Percentiles rank a stretch among this genome's conserved stretches.
These are phyloP conservation scores for Yamadazyma aaseri DNA, from an alignment of 1,139 yeast species.

Conservation along the genomic window DNA sequence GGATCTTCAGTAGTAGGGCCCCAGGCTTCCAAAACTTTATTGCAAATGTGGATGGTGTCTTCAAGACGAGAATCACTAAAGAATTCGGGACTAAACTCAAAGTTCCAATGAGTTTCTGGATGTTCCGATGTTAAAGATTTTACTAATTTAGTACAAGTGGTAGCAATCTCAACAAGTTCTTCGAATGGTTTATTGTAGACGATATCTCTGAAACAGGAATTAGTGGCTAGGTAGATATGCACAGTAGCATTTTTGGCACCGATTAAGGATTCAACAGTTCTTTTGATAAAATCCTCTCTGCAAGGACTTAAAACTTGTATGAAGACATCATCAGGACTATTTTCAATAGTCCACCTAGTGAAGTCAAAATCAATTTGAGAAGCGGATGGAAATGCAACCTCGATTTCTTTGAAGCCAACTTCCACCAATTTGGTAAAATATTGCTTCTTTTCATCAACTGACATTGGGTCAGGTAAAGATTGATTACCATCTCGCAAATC, in stretches of 20 bases:
- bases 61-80: constrained; percentile 46
- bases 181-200: constrained; percentile 45
- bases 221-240: constrained; percentile 48
- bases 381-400: constrained; percentile 50
- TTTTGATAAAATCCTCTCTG: constrained; percentile 42
- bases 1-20: constrained; percentile 43
- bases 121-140: constrained; percentile 41
- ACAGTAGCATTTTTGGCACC: constrained; percentile 51
- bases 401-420: constrained; percentile 49
- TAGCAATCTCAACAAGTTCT: constrained; percentile 41
- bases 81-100: constrained; percentile 48
- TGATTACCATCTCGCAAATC: constrained; percentile 53
- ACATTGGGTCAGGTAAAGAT: constrained; percentile 51
- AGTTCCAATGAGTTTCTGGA: constrained; percentile 42
- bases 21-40: constrained; percentile 49
- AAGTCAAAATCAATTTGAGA: constrained; percentile 51
- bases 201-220: constrained; percentile 46
- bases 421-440: constrained; percentile 46
- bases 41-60: constrained; percentile 45
- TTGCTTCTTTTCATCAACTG: constrained; percentile 43
- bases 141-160: constrained; percentile 41
- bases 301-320: constrained; percentile 50
- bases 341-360: constrained; percentile 47
- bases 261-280: constrained; percentile 46
- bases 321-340: constrained; percentile 45